Evolutionary conservation across 768 basidiomycete genomes (phyloP), one percentile per base, ranked within the genome.

Genomic region (Tylopilus vinaceipallidus): DNA sequence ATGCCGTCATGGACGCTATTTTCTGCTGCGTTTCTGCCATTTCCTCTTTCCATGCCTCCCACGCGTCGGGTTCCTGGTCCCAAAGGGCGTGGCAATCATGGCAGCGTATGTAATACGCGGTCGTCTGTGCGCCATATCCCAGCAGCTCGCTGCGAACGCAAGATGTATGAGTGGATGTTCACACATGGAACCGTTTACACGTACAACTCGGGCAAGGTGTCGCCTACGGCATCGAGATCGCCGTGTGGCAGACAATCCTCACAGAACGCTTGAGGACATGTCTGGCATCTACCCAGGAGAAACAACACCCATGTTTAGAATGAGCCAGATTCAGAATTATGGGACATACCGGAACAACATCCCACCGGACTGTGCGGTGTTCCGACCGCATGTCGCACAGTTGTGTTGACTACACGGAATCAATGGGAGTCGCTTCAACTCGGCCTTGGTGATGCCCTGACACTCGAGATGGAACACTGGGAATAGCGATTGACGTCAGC

Each of bases 261-360:
- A 62, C 83, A 84, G 52, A 77, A 80, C 2, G 83, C 80, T 45
- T 72, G 64, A 14, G 78, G 74, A 58, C 83, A 84, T 1, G 80
- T 82, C 49, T 76, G 79, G 53, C 82, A 84, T 52, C 81, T 82
- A 43, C 17, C 42, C 17, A 32, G 12, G 16, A 22, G 39, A 16
- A 9, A 12, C 14, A 26, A 10, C 16, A 41, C 37, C 14, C 7
- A 33, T n/a, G 57, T n/a, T 45, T 30, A 38, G 44, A 40, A 14
- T 20, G 19, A 30, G 3, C 12, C 17, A 14, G 20, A 17, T 27
- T 22, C 19, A 19, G 20, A 19, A n/a, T 29, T 6, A 6, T 20
- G 27, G 33, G 10, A 34, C 65, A 2, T 52, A 81, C 81, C 81
- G 69, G 61, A 82, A 83, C 26, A 84, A 55, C 72, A 84, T 75